Conservation (phyloP, 2,329 filamentous ascomycete genomes). For the Sarocladium oryzae region DNA sequence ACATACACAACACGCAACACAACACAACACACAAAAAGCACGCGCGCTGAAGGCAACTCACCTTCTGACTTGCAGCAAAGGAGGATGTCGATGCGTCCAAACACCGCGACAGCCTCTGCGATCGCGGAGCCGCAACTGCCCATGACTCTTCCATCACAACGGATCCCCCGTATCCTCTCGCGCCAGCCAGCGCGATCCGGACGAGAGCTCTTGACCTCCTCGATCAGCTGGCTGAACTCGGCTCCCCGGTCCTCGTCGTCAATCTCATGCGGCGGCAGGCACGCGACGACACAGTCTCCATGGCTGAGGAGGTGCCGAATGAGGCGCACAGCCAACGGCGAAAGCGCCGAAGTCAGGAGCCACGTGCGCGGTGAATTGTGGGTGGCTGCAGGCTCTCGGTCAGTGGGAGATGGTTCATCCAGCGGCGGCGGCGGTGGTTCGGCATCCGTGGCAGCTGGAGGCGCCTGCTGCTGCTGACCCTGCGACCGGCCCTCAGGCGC, state of each 20-base stretch:
- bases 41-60: too few relatives aligned
- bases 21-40: too few relatives aligned
- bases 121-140: conserved; percentile 77
- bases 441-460: not conserved
- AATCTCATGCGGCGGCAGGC: conserved; percentile 71
- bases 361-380: conserved; percentile 78
- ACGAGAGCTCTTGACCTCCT: conserved; percentile 54
- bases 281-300: conserved; percentile 84
- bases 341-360: conserved; percentile 84
- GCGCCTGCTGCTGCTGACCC: not conserved
- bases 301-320: conserved; percentile 78
- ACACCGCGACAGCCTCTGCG: conserved; percentile 76
- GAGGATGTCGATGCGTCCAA: conserved; percentile 83
- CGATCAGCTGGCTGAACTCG: conserved; percentile 74
- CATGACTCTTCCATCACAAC: conserved; percentile 56
- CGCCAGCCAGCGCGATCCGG: conserved; percentile 73
- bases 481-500: not conserved
- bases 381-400: conserved; percentile 40
- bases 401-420: conserved; percentile 10
- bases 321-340: conserved; percentile 76
- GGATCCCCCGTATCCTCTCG: conserved; percentile 63
- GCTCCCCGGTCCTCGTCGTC: conserved; percentile 68
- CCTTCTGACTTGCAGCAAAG: conserved; percentile 85
- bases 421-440: too few relatives aligned
- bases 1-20: too few relatives aligned